Conservation (phyloP, 108 stramenopile genomes). For the Schizochytrium sp. region DNA sequence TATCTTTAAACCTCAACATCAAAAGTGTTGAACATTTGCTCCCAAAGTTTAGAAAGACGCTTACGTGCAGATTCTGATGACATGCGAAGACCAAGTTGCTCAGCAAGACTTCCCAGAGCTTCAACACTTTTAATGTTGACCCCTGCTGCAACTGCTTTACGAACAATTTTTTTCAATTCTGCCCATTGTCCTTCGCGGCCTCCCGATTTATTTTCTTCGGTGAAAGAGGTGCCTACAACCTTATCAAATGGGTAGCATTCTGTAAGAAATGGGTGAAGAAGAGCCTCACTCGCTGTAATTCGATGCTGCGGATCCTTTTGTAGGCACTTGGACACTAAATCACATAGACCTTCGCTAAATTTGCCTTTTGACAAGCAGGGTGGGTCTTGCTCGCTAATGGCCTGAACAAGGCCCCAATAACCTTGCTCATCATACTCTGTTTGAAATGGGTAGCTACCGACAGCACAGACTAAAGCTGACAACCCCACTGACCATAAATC, state of each 20-base stretch:
- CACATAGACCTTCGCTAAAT: conserved; percentile 11
- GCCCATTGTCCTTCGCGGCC: not conserved
- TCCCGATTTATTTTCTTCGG: not conserved
- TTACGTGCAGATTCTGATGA: too few species aligned
- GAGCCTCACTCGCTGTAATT: conserved; percentile 68
- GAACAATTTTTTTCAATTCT: not conserved
- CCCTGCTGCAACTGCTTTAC: not conserved
- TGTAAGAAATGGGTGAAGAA: conserved; percentile 68
- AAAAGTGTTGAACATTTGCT: too few species aligned
- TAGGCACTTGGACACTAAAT: conserved; percentile 65
- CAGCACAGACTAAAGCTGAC: conserved; percentile 73
- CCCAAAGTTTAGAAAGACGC: too few species aligned
- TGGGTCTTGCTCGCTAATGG: not conserved
- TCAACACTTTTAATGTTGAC: too few species aligned
- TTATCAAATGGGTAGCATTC: not conserved
- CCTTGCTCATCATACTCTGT: conserved; percentile 38
- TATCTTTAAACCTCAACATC: too few species aligned
- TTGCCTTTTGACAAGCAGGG: not conserved
- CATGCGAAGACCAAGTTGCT: too few species aligned
- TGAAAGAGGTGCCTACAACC: conserved; percentile 15
- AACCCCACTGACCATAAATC: conserved; percentile 81
- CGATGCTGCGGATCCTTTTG: conserved; percentile 68
- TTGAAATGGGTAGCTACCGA: conserved; percentile 72
- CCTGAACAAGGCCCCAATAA: conserved; percentile 53
- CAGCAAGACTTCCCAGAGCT: too few species aligned